Evolutionary conservation across 2,329 filamentous ascomycete species (phyloP).

Genomic region (Myrmaecium sp.): DNA sequence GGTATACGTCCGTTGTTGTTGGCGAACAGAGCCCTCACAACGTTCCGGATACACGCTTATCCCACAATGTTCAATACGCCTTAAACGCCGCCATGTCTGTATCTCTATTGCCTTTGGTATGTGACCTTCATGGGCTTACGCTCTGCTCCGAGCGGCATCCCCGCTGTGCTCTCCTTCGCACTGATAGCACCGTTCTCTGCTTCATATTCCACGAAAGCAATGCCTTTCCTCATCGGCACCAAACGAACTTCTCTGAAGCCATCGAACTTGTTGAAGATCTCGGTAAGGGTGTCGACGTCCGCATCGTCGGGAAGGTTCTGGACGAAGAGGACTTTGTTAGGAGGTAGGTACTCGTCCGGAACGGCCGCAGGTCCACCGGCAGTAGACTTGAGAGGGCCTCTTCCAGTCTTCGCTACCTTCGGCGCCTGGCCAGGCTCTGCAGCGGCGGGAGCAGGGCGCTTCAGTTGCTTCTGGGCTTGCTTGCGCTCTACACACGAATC

Average conservation of each 20-base stretch:
- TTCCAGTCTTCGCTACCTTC: slow-evolving; percentile 45
- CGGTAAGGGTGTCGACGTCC: slow-evolving; percentile 60
- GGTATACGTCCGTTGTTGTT: too few relatives aligned
- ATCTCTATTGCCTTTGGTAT: slow-evolving; percentile 66
- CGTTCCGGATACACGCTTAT: not conserved
- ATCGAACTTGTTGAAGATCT: slow-evolving; percentile 76
- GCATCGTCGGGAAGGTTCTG: slow-evolving; percentile 82
- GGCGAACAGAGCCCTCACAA: too few relatives aligned
- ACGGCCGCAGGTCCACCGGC: slow-evolving; percentile 54
- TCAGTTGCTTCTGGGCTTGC: slow-evolving; percentile 66
- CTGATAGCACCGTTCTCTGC: slow-evolving; percentile 75
- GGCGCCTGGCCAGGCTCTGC: slow-evolving; percentile 46
- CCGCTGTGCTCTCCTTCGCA: slow-evolving; percentile 84
- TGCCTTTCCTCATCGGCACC: slow-evolving; percentile 71
- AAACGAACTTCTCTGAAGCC: slow-evolving; percentile 86
- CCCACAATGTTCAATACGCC: not conserved
- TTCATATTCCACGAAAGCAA: slow-evolving; percentile 96
- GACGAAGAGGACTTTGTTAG: slow-evolving; percentile 92
- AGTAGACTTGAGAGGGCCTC: slow-evolving; percentile 59
- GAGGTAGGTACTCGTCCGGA: slow-evolving; percentile 93
- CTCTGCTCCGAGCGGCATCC: slow-evolving; percentile 60
- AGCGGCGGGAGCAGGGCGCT: slow-evolving; percentile 38
- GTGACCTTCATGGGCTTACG: slow-evolving; percentile 81
- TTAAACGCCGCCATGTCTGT: not conserved
- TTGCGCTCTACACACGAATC: slow-evolving; percentile 42